These are phyloP conservation scores for Acrodontium crateriforme DNA, from an alignment of 2,329 filamentous ascomycete genomes.

Conservation along the genomic window DNA sequence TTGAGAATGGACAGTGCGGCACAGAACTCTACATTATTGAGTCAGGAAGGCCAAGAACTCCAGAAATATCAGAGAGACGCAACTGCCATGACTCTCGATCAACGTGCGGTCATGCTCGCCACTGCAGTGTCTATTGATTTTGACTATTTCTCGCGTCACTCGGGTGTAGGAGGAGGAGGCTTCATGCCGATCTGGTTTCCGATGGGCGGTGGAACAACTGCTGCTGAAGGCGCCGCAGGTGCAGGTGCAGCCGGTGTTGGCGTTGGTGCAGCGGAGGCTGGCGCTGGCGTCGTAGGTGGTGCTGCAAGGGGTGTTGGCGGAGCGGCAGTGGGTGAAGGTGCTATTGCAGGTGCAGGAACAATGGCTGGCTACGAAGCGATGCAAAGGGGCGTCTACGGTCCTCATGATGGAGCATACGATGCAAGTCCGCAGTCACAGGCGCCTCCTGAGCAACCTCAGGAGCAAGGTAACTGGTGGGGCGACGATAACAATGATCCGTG, in stretches of 20 bases:
- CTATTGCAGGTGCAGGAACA: slow-evolving; percentile 38
- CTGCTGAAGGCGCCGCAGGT: slow-evolving; percentile 23
- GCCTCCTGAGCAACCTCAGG: slow-evolving; percentile 11
- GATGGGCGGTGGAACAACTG: slow-evolving; percentile 18
- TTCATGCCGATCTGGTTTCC: slow-evolving; percentile 42
- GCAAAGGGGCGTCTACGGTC: slow-evolving; percentile 35
- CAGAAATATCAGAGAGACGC: slow-evolving; percentile 13
- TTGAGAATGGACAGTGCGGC: slow-evolving; percentile 49
- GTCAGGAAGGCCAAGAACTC: slow-evolving; percentile 13
- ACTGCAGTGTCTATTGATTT: slow-evolving; percentile 53
- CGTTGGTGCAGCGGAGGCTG: slow-evolving; percentile 21
- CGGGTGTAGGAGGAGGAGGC: slow-evolving; percentile 30
- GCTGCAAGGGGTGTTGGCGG: slow-evolving; percentile 25
- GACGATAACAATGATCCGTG: slow-evolving; percentile 17
- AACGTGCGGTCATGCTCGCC: slow-evolving; percentile 52
- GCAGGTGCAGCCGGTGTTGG: slow-evolving; percentile 21
- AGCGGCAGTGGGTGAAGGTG: slow-evolving; percentile 21
- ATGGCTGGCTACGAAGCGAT: slow-evolving; percentile 52
- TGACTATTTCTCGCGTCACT: slow-evolving; percentile 53
- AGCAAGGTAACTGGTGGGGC: slow-evolving; percentile 3
- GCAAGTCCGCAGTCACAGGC: slow-evolving; percentile 18
- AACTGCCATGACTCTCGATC: slow-evolving; percentile 49
- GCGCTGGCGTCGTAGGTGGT: slow-evolving; percentile 25
- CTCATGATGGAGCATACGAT: slow-evolving; percentile 13
- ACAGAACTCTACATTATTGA: slow-evolving; percentile 20